Conservation (phyloP, 768 basidiomycete genomes). For the Suillus spraguei region DNA sequence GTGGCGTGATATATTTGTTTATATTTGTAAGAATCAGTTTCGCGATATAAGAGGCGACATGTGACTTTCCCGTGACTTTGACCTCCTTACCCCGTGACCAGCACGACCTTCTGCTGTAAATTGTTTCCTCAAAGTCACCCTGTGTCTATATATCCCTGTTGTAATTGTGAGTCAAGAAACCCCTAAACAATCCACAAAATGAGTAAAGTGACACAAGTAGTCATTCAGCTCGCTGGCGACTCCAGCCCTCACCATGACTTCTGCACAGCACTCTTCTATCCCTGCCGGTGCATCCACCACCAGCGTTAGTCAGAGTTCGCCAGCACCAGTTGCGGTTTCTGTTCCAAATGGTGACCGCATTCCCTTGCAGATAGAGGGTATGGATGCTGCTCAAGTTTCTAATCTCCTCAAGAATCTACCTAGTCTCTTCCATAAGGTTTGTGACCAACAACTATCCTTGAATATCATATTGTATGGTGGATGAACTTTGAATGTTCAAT, state of each 20-base stretch:
- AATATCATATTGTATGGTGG: neutral
- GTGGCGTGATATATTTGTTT: constrained; percentile 28
- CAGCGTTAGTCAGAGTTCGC: constrained; percentile 15
- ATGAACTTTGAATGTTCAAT: constrained; percentile 7
- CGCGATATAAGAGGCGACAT: constrained; percentile 39
- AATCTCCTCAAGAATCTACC: constrained; percentile 59
- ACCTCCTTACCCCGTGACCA: constrained; percentile 45
- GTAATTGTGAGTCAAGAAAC: neutral
- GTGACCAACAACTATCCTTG: constrained; percentile 25
- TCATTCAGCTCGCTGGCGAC: neutral
- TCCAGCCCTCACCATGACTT: constrained; percentile 4
- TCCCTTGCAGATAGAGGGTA: constrained; percentile 10
- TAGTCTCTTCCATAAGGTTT: constrained; percentile 56
- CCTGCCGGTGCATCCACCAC: constrained; percentile 18
- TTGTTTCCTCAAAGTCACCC: neutral
- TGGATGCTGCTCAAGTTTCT: constrained; percentile 62
- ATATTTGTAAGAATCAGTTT: constrained; percentile 30
- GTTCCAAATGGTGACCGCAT: constrained; percentile 14
- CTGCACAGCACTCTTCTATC: constrained; percentile 8
- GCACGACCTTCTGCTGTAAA: constrained; percentile 20
- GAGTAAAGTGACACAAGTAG: neutral
- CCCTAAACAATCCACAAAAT: too few relatives aligned
- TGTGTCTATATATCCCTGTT: neutral
- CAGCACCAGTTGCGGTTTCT: constrained; percentile 16
- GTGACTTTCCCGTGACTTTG: constrained; percentile 46